Evolutionary conservation across 805 yeast species (phyloP), one percentile per base, ranked within the genome.

Genomic region (Phaffomyces thermotolerans): DNA sequence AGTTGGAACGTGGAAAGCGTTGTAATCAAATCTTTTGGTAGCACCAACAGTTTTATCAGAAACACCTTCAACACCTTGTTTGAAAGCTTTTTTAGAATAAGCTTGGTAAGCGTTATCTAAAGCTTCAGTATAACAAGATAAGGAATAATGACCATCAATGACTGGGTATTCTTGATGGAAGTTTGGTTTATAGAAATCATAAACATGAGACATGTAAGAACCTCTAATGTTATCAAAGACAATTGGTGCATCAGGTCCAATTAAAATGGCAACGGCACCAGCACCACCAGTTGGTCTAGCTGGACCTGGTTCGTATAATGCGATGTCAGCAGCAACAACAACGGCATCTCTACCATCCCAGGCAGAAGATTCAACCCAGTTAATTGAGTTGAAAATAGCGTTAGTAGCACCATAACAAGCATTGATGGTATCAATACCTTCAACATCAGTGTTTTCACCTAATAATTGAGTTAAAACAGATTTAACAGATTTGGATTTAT

Each of bases 281-380:
- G 95, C 97, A 72, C 99, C 99, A 66, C 99, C 99, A 42, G 99
- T 93, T 62, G 99, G 99, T 76, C 99, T 84, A 45, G 99, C 99
- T 33, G 95, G 84, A 64, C 99, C 99, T 71, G 90, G 79, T 58
- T 90, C 89, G 69, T 93, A 93, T 55, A 93, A 82, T 61, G 99
- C 99, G 66, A 93, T 93, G 68, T 93, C 99, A 68, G 97, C 98
- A 63, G 93, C 81, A 20, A 91, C 96, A 44, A 91, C 99, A 58
- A 93, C 78, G 44, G 98, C 98, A 60, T 91, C 89, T 67, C 98
- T 81, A 51, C 99, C 99, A 62, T 93, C 99, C 99, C 99, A 93
- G 36, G 91, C 75, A 25, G 87, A 79, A 29, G 96, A 87, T 71
- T 93, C 97, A 53, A 93, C 68, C 98, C 99, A 93, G 77, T 89